Conservation (phyloP, 1,284 basidiomycete species). For the Ganoderma lucidum region DNA sequence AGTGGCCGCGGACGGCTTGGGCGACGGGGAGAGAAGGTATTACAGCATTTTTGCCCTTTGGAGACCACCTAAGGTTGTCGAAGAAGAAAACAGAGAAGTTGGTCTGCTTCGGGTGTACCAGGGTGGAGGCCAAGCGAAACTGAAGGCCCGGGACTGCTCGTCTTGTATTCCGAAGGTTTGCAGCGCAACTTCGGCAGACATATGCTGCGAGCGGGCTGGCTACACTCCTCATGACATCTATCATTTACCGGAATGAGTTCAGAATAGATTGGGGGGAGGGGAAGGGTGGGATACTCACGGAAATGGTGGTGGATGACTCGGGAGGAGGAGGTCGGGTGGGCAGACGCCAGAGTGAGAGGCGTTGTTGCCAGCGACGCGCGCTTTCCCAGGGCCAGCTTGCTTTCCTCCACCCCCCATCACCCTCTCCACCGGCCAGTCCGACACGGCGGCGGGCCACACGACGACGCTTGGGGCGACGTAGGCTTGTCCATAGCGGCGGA, state of each 20-base stretch:
- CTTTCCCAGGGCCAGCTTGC: slow-evolving; percentile 26
- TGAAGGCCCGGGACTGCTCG: slow-evolving; percentile 16
- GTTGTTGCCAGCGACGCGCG: slow-evolving; percentile 5
- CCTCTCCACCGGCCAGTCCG: slow-evolving; percentile 17
- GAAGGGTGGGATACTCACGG: slow-evolving; percentile 10
- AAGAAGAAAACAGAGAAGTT: slow-evolving; percentile 67
- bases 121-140: slow-evolving; percentile 31
- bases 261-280: background rate
- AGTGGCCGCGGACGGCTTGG: slow-evolving; percentile 23
- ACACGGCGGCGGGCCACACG: slow-evolving; percentile 25
- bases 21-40: slow-evolving; percentile 18
- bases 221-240: slow-evolving; percentile 24
- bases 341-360: slow-evolving; percentile 9
- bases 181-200: slow-evolving; percentile 34
- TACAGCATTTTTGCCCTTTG: slow-evolving; percentile 25
- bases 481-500: slow-evolving; percentile 27
- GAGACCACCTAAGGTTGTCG: slow-evolving; percentile 58
- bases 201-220: slow-evolving; percentile 21
- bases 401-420: slow-evolving; percentile 33
- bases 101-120: slow-evolving; percentile 36
- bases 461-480: slow-evolving; percentile 27
- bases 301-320: slow-evolving; percentile 1
- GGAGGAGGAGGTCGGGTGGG: slow-evolving; percentile 7
- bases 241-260: background rate
- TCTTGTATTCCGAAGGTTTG: slow-evolving; percentile 21